phyloP scores from a whole-genome alignment of 352 stramenopile genomes.

The Globisporangium mamillatum region DNA sequence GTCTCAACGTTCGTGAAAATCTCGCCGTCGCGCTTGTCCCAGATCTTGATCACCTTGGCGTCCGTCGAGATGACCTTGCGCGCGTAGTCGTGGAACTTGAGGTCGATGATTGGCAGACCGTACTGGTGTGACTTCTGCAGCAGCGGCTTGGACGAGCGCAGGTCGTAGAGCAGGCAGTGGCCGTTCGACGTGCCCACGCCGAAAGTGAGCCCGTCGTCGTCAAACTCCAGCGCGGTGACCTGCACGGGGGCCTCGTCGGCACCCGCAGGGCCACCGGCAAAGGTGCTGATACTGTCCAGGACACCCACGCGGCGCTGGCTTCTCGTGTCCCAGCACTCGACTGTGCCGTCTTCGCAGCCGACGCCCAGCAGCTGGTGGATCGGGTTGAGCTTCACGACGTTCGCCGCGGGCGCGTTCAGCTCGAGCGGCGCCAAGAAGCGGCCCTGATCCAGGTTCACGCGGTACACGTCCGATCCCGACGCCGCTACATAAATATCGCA shows the following conservation, averaged over 20 bases:
- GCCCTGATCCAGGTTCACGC: conserved; percentile 98
- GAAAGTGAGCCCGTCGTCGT: conserved; percentile 94
- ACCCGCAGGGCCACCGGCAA: conserved; percentile 42
- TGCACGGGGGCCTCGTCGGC: conserved; percentile 41
- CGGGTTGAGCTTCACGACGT: conserved; percentile 88
- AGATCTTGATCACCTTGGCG: conserved; percentile 98
- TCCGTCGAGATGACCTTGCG: conserved; percentile 94
- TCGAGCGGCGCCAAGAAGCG: conserved; percentile 91
- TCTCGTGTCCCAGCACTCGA: conserved; percentile 96
- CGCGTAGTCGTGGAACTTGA: conserved; percentile 91
- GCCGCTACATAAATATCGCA: conserved; percentile 96
- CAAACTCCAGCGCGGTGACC: conserved; percentile 94
- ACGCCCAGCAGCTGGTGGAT: conserved; percentile 90
- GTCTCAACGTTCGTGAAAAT: conserved; percentile 98
- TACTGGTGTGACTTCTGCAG: conserved; percentile 98
- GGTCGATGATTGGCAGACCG: conserved; percentile 92
- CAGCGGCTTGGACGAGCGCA: conserved; percentile 93
- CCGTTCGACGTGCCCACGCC: conserved; percentile 93
- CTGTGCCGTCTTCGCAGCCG: conserved; percentile 92
- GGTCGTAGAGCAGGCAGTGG: conserved; percentile 95
- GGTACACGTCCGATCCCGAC: conserved; percentile 90
- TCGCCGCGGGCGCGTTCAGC: conserved; percentile 67
- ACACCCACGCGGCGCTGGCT: conserved; percentile 65
- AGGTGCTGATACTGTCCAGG: conserved; percentile 53
- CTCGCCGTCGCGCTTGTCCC: conserved; percentile 88